phyloP scores from a whole-genome alignment of 208 protist species.

The Phytomonas sp. region DNA sequence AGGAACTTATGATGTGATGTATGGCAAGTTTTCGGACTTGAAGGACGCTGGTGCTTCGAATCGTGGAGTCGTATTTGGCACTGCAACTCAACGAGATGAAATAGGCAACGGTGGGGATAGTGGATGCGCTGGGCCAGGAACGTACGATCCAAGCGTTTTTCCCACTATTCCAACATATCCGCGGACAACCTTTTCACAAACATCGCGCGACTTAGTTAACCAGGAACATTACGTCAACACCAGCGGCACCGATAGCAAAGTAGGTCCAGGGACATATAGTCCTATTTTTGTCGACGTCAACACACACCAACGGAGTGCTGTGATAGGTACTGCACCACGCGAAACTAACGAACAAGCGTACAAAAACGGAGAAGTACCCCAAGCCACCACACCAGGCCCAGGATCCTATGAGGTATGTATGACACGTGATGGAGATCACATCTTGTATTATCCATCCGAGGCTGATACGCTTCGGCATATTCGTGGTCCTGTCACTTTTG shows the following conservation, averaged over 20 bases:
- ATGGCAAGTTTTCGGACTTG: background rate
- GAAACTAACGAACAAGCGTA: background rate
- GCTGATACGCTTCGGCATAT: background rate
- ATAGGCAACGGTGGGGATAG: constrained; percentile 1
- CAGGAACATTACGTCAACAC: background rate
- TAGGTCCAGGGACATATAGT: background rate
- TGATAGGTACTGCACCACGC: background rate
- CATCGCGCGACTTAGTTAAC: background rate
- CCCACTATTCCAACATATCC: background rate
- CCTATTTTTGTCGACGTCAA: background rate
- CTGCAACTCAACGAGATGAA: background rate
- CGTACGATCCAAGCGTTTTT: background rate
- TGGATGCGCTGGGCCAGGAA: background rate
- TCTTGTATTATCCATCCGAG: background rate
- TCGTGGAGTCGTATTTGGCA: background rate
- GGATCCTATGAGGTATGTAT: constrained; percentile 27
- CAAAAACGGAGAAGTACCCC: background rate
- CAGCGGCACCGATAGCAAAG: background rate
- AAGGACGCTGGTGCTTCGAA: background rate
- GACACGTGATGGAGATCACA: constrained; percentile 8
- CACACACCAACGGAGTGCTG: background rate
- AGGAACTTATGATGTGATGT: background rate
- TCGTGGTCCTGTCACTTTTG: constrained; percentile 3
- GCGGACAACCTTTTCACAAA: background rate
- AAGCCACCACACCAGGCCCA: constrained; percentile 25